These are phyloP conservation scores for Hibiscus trionum DNA, from an alignment of 345 rosid species.

Conservation along the genomic window DNA sequence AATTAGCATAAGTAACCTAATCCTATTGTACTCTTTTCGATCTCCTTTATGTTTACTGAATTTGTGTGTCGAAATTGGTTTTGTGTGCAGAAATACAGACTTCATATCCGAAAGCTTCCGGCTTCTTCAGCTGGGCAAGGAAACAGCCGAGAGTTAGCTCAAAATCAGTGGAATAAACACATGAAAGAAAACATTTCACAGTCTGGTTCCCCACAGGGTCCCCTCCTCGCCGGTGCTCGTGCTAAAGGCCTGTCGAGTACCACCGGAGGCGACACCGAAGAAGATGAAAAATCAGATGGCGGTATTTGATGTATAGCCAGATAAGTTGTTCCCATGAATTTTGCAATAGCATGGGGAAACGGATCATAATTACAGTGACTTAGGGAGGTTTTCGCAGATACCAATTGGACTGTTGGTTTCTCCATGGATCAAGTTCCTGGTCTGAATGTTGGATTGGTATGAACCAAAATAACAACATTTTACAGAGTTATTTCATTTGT, in stretches of 20 bases:
- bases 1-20: background rate
- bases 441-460: background rate
- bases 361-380: constrained; percentile 5
- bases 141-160: constrained; percentile 27
- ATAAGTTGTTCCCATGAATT: constrained; percentile 8
- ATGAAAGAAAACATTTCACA: constrained; percentile 33
- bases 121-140: constrained; percentile 18
- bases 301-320: constrained; percentile 29
- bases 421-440: background rate
- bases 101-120: constrained; percentile 53
- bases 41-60: background rate
- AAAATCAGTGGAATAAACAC: constrained; percentile 19
- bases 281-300: constrained; percentile 45
- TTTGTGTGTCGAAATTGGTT: background rate
- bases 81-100: constrained; percentile 65
- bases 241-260: constrained; percentile 29
- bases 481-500: background rate
- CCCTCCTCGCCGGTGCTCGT: constrained; percentile 32
- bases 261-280: constrained; percentile 40
- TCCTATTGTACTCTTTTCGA: background rate
- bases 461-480: background rate
- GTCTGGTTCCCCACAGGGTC: constrained; percentile 56
- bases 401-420: background rate
- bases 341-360: constrained; percentile 8
- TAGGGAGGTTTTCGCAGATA: constrained; percentile 3